Evolutionary conservation across 1,284 basidiomycete genomes (phyloP), one percentile per base, ranked within the genome.

Genomic region (Pseudozyma thailandica): DNA sequence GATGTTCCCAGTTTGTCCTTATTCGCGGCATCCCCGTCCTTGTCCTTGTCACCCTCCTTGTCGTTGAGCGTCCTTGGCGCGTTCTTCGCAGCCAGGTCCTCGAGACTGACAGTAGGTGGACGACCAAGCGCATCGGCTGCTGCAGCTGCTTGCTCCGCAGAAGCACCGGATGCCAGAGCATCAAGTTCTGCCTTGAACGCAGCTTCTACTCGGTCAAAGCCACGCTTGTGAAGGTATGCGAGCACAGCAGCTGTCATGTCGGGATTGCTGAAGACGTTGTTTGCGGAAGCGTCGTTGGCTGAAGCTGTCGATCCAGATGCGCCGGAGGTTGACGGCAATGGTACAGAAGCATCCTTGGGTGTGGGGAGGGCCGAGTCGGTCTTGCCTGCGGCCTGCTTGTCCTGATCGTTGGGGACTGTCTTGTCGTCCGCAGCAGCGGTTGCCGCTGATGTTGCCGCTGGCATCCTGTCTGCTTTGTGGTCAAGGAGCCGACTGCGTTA

Each of bases 201-300:
- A 61, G 90, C 88, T 81, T 92, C 91, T 12, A 92, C 91, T 41
- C 87, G 86, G 75, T 87, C 86, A 83, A 93, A 90, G 5, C 94
- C 94, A 49, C 93, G 88, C 25, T 89, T 85, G 52, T 90, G 89
- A 46, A 96, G 87, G 83, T 95, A 97, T 25, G 63, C 43, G 5
- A 72, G 64, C 10, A 72, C 63, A 25, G 70, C 63, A 38, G 70
- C 58, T 3, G 63, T 72, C 63, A 68, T 66, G 31, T 72, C 63
- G 2, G 70, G 59, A 20, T 48, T 68, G 59, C 69, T 72, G 38
- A 65, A 65, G 21, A 72, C 54, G 50, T 53, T 62, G 2, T 58
- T 62, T 2, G 43, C 51, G 2, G 61, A 51, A 27, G 57, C 55
- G 7, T 62, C 62, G 42, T 62, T 61, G 33, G 50, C 31, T 33